Base-by-base conservation (phyloP, 345 rosid genomes). In the Excoecaria agallocha region DNA sequence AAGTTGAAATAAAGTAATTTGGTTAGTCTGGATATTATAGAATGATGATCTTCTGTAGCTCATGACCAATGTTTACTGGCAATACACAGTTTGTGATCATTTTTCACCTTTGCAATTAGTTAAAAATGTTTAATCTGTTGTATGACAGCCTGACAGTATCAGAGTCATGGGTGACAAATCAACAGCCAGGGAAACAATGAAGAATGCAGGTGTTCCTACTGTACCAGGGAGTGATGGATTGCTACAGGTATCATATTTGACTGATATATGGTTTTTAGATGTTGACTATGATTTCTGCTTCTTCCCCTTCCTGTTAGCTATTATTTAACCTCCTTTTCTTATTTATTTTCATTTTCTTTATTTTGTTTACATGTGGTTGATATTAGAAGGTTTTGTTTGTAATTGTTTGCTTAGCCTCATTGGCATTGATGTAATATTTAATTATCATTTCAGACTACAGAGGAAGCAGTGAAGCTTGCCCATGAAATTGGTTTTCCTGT, bases 221-320 rank as follows among this genome's bases (percentile, higher is more conserved):
- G 99, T 95, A 45, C 99, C 99, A 1, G 98, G 99, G 76, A 95
- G 99, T 85, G 99, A 85, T 81, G 99, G 99, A 57, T 81, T 95
- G 76, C 83, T 95, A 81, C 87, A 89, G 97, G 98, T 92, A 82
- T 55, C 49, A 13, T 19, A 24, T 60, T 73, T 76, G 46, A 49
- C 19, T 37, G n/a, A 13, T 70, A 43, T 77, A 71, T 58, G 74
- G 22, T 58, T 13, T 30, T 65, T 70, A 20, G 39, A 54, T 39
- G 43, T 52, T 59, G 19, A 52, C 56, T 8, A 52, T 52, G 6
- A 6, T 57, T 9, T 4, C 30, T 57, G 2, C 13, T 57, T 4
- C 35, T 56, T n/a, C n/a, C 35, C 1, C 13, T 57, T 6, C 20
- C 39, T 7, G 16, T 63, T 63, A n/a, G 59, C 59, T 55, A 55